Base-by-base conservation (phyloP, 768 basidiomycete genomes). In the Lactarius tabidus region DNA sequence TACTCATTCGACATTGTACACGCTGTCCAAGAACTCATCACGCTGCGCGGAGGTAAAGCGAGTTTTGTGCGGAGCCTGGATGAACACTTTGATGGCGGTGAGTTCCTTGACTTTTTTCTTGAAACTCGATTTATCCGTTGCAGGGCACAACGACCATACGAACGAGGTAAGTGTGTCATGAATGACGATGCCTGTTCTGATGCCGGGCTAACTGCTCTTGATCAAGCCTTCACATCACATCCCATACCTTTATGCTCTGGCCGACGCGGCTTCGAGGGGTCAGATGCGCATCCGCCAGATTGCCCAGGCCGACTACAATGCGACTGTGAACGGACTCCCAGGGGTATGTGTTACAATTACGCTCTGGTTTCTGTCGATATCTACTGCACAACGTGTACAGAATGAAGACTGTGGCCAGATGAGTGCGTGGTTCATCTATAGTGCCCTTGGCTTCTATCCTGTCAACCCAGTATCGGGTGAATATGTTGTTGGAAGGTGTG, bases 391-490 rank as follows among this genome's bases (percentile, higher is more conserved):
- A 26, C 7, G 9, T 60, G 12, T 20, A 1, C 65, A 91, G 88
- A 94, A 93, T 70, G 91, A 94, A 73, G 91, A 94, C 71, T 93
- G 91, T 68, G 91, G 91, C 1, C 91, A 94, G 73, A 93, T 93
- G 91, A 90, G 88, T 70, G 89, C 91, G 0, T 93, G 91, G 91
- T 93, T 87, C 70, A 80, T 93, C 17, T 93, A 91, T 76, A 87
- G 85, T 57, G 85, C 90, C 0, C 80, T 94, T 74, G 91, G 91
- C 1, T 90, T 93, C 74, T 93, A 93, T 70, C 90, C 90, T 41
- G 90, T 93, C 43, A 87, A 93, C 71, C 91, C 91, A 0, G 88
- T 88, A 0, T 89, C 87, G 0, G 85, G 83, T 2, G 83, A 85
- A 70, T 93, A 93, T 66, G 79, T 91, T 62, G 79, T 94, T 55